A percentile compares a stretch with the other conserved stretches of the same genome.
phyloP scores from a whole-genome alignment of 202 grass and related monocot species.

The Carex arenaria region DNA sequence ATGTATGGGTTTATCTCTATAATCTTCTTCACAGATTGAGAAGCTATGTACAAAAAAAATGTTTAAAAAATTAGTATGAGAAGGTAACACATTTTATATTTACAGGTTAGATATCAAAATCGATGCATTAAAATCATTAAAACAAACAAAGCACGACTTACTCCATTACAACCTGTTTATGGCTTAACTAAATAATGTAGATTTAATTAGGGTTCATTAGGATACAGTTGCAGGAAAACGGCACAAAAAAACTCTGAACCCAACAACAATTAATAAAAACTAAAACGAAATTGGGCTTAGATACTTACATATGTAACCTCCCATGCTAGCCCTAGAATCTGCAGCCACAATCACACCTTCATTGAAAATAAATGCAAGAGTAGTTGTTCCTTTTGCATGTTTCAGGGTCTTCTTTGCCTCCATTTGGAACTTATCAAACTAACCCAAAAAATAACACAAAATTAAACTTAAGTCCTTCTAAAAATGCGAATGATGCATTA shows the following conservation, averaged over 20 bases:
- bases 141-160: background rate
- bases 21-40: slow-evolving; percentile 93
- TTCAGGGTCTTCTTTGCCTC: slow-evolving; percentile 52
- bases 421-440: slow-evolving; percentile 82
- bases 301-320: slow-evolving; percentile 90
- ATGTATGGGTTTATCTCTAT: slow-evolving; percentile 98
- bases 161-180: background rate
- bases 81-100: background rate
- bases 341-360: slow-evolving; percentile 95
- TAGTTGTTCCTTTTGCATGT: slow-evolving; percentile 74
- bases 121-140: background rate
- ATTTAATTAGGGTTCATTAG: background rate
- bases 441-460: background rate
- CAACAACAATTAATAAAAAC: background rate
- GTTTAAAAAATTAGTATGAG: background rate
- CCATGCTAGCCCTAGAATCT: slow-evolving; percentile 94
- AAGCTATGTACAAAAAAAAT: slow-evolving; percentile 42
- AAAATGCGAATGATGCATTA: background rate
- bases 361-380: slow-evolving; percentile 89
- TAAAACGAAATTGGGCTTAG: background rate
- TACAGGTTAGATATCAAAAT: background rate
- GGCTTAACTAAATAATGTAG: background rate
- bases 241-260: background rate
- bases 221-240: background rate
- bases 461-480: background rate